Conservation (phyloP, 345 rosid genomes). For the Eucalyptus pauciflora region DNA sequence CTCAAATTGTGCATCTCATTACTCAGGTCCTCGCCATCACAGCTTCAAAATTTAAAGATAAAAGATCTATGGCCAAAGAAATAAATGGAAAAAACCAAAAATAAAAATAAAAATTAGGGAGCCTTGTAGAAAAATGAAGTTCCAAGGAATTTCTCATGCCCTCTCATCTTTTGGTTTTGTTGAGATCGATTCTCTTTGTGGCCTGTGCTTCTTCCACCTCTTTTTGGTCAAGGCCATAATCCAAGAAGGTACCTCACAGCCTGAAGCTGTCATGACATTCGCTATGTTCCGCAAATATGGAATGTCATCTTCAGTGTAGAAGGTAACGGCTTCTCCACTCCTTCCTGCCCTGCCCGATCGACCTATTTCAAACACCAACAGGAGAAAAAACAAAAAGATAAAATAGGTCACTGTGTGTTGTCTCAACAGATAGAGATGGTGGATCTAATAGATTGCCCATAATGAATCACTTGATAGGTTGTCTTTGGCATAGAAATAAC, state of each 20-base stretch:
- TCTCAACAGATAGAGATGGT: background rate
- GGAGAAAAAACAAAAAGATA: background rate
- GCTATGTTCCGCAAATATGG: constrained; percentile 75
- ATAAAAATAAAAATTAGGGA: background rate
- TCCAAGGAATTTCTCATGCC: background rate
- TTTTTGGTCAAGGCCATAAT: constrained; percentile 48
- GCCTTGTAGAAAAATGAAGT: background rate
- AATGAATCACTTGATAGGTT: background rate
- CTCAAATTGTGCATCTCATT: background rate
- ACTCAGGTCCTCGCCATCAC: background rate
- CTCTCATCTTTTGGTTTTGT: constrained; percentile 36
- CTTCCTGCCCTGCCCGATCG: constrained; percentile 95
- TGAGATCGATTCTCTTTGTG: constrained; percentile 59
- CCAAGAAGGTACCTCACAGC: constrained; percentile 93
- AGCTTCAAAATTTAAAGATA: background rate
- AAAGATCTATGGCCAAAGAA: background rate
- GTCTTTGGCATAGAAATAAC: background rate
- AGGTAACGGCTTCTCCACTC: constrained; percentile 78
- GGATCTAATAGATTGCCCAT: background rate
- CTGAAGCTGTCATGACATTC: constrained; percentile 72
- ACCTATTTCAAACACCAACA: constrained; percentile 18
- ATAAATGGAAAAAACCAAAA: background rate
- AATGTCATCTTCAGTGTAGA: constrained; percentile 74
- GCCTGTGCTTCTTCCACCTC: constrained; percentile 84
- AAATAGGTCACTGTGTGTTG: background rate